These are phyloP conservation scores for Begonia loranthoides DNA, from an alignment of 306 rosid species.

Conservation along the genomic window DNA sequence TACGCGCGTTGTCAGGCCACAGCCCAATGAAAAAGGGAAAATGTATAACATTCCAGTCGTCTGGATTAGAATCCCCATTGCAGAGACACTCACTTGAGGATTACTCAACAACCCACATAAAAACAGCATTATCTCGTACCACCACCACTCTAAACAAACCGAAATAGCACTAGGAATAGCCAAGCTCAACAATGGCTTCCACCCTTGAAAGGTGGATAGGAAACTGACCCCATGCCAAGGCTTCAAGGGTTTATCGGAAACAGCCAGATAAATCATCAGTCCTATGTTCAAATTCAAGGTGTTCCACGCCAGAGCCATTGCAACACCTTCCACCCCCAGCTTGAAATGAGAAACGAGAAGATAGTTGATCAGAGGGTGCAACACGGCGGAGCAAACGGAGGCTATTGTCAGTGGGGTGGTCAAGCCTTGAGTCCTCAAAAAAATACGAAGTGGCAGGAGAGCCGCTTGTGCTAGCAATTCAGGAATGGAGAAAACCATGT, in stretches of 20 bases:
- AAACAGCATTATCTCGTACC: constrained; percentile 78
- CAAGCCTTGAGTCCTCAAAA: constrained; percentile 68
- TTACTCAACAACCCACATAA: constrained; percentile 51
- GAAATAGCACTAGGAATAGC: constrained; percentile 68
- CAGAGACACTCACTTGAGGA: constrained; percentile 64
- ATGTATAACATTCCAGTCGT: constrained; percentile 67
- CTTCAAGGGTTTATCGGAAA: constrained; percentile 44
- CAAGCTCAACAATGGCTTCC: constrained; percentile 52
- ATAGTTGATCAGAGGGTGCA: constrained; percentile 52
- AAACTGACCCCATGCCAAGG: constrained; percentile 57
- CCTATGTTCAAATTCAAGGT: constrained; percentile 47
- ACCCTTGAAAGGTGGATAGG: constrained; percentile 31
- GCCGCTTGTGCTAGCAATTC: constrained; percentile 72
- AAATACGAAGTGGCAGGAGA: constrained; percentile 45
- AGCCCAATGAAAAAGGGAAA: constrained; percentile 51
- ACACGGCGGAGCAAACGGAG: constrained; percentile 42
- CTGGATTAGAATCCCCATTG: constrained; percentile 90
- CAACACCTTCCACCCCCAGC: constrained; percentile 59
- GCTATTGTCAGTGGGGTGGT: constrained; percentile 55
- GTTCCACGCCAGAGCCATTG: constrained; percentile 63
- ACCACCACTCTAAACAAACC: constrained; percentile 89
- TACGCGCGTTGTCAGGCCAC: constrained; percentile 48
- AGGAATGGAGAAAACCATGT: constrained; percentile 63
- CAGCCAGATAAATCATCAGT: constrained; percentile 33
- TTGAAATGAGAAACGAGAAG: constrained; percentile 34